A percentile compares a stretch with the other conserved stretches of the same genome.
Evolutionary conservation across 2,329 filamentous ascomycete genomes (phyloP).

Genomic region (Cladosporium halotolerans): DNA sequence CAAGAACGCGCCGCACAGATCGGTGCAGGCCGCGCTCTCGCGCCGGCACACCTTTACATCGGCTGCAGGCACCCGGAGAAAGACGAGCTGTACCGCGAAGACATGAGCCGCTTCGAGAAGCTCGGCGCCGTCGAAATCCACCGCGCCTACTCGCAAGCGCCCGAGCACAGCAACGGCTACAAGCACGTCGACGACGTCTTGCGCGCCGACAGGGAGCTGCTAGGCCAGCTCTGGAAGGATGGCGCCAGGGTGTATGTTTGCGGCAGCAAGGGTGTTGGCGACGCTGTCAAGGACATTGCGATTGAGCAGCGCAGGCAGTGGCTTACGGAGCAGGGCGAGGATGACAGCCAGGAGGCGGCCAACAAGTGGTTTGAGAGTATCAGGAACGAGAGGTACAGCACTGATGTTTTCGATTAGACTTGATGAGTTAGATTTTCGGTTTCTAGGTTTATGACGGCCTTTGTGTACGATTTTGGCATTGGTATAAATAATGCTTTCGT

Average conservation of each 20-base stretch:
- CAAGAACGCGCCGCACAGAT: slow-evolving; percentile 65
- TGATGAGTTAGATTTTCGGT: too few relatives aligned
- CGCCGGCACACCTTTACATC: slow-evolving; percentile 57
- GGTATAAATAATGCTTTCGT: too few relatives aligned
- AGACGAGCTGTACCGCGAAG: slow-evolving; percentile 57
- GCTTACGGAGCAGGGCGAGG: slow-evolving; percentile 27
- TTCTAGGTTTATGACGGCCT: too few relatives aligned
- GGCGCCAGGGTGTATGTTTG: slow-evolving; percentile 60
- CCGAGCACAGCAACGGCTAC: slow-evolving; percentile 41
- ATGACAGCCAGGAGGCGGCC: slow-evolving; percentile 32
- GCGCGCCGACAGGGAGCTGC: slow-evolving; percentile 41
- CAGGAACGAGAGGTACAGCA: slow-evolving; percentile 22
- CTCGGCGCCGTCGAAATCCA: slow-evolving; percentile 56
- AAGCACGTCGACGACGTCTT: slow-evolving; percentile 50
- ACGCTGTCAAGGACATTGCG: slow-evolving; percentile 35
- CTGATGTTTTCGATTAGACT: slow-evolving; percentile 21
- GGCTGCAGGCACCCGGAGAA: slow-evolving; percentile 40
- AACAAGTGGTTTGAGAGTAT: slow-evolving; percentile 23
- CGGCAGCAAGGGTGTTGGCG: slow-evolving; percentile 47
- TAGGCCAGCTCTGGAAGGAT: slow-evolving; percentile 41
- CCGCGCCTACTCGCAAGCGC: slow-evolving; percentile 52
- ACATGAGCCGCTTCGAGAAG: slow-evolving; percentile 54
- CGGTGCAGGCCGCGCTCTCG: slow-evolving; percentile 47
- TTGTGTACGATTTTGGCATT: too few relatives aligned
- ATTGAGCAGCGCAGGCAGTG: slow-evolving; percentile 9